phyloP scores from a whole-genome alignment of 1,139 yeast genomes.

The Spathaspora jeffriesii region DNA sequence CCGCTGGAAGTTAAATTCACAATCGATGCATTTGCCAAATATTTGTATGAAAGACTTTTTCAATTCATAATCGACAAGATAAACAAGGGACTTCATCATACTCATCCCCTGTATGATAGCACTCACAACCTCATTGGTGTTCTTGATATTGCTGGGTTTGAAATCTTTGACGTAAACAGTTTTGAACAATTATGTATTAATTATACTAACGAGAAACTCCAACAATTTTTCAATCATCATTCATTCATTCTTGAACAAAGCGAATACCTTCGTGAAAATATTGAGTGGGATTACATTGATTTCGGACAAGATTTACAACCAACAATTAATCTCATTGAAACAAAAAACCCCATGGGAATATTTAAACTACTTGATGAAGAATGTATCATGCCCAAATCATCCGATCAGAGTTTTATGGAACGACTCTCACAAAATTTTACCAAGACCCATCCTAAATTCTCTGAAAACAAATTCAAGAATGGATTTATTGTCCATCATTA shows the following conservation, averaged over 20 bases:
- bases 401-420: slow-evolving; percentile 81
- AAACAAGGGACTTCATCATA: slow-evolving; percentile 32
- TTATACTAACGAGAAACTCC: slow-evolving; percentile 93
- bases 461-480: slow-evolving; percentile 65
- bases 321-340: slow-evolving; percentile 89
- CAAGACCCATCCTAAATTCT: slow-evolving; percentile 62
- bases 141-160: slow-evolving; percentile 97
- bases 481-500: slow-evolving; percentile 88
- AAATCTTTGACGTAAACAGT: slow-evolving; percentile 86
- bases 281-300: slow-evolving; percentile 95
- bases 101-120: slow-evolving; percentile 29
- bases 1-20: slow-evolving; percentile 81
- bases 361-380: slow-evolving; percentile 91
- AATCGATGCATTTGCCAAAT: slow-evolving; percentile 85
- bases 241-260: slow-evolving; percentile 97
- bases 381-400: slow-evolving; percentile 90
- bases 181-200: slow-evolving; percentile 97
- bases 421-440: slow-evolving; percentile 69
- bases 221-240: slow-evolving; percentile 97
- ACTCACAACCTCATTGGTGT: slow-evolving; percentile 85
- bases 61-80: slow-evolving; percentile 75
- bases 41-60: slow-evolving; percentile 83
- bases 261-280: slow-evolving; percentile 90
- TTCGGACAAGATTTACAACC: slow-evolving; percentile 97
- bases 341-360: slow-evolving; percentile 78